Base-by-base conservation (phyloP, 768 basidiomycete genomes). In the Leccinum aurantiacum region DNA sequence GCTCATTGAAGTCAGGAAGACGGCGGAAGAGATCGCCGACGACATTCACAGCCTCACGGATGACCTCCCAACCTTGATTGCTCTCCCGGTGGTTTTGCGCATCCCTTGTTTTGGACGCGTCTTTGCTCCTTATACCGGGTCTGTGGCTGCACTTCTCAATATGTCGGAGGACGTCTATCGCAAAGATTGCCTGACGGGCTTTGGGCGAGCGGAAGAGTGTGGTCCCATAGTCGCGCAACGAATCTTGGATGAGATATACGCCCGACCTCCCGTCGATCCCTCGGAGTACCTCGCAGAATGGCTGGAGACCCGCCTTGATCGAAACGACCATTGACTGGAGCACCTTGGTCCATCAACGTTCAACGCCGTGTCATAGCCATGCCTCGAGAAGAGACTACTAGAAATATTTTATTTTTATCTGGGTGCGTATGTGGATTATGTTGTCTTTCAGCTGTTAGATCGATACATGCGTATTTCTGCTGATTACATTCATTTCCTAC, bases 121-220 rank as follows among this genome's bases (percentile, higher is more conserved):
- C 14, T 41, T 64, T 24, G 47, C 24, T 6, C 25, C 54, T 47
- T 57, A 49, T 29, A 15, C 44, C 2, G 71, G 82, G 17, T 59
- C 61, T 22, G 80, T 91, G 52, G 72, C 86, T 11, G 66, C 75
- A 19, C 77, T 90, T 62, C 71, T 91, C 44, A 83, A 83, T 22
- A 68, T 91, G 7, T 65, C 81, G 0, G 89, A 87, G 64, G 80
- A 78, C 8, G 82, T 83, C 62, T 93, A 92, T 66, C 79, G 90
- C 58, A 82, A 78, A 64, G 83, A 82, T 38, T 91, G 86, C 71
- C 74, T 93, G 38, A 76, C 83, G 46, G 91, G 91, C 22, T 93
- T 92, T 69, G 84, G 87, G 14, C 78, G 89, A 56, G 91, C 90
- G 41, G 90, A 92, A 63, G 88, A 91, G 65, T 89, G 84, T 63